Evolutionary conservation across 345 rosid species (phyloP).

Genomic region (Viola odorata): DNA sequence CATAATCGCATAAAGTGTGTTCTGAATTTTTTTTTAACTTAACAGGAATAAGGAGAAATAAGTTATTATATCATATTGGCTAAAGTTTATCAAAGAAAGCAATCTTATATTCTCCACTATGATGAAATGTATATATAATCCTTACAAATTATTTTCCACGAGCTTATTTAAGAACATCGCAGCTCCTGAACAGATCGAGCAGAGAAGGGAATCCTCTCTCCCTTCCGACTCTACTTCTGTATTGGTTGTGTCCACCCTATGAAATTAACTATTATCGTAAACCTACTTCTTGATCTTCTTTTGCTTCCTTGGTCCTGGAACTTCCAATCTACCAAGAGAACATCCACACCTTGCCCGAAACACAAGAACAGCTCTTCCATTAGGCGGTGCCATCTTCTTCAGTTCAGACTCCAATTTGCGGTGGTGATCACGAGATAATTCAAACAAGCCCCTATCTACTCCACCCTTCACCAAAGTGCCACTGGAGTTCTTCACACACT

Average conservation of each 20-base stretch:
- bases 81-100: constrained; percentile 16
- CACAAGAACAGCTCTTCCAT: constrained; percentile 65
- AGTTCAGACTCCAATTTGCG: constrained; percentile 64
- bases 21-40: too few species aligned
- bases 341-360: constrained; percentile 65
- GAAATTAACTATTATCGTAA: constrained; percentile 6
- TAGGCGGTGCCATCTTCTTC: constrained; percentile 77
- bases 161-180: constrained; percentile 41
- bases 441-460: constrained; percentile 50
- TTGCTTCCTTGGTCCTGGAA: constrained; percentile 69
- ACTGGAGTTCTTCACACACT: constrained; percentile 61
- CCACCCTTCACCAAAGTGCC: constrained; percentile 33
- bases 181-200: constrained; percentile 30
- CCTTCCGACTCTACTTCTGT: constrained; percentile 39
- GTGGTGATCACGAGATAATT: constrained; percentile 66
- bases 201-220: constrained; percentile 34
- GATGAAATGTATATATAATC: constrained; percentile 33
- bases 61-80: too few species aligned
- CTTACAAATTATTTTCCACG: constrained; percentile 39
- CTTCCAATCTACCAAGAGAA: constrained; percentile 75
- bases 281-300: constrained; percentile 77
- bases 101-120: constrained; percentile 45
- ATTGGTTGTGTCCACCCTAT: constrained; percentile 26
- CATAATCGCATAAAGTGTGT: too few species aligned
- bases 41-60: too few species aligned